Evolutionary conservation across 1,284 basidiomycete genomes (phyloP), one percentile per base, ranked within the genome.

Genomic region (Tetrapyrgos nigripes): DNA sequence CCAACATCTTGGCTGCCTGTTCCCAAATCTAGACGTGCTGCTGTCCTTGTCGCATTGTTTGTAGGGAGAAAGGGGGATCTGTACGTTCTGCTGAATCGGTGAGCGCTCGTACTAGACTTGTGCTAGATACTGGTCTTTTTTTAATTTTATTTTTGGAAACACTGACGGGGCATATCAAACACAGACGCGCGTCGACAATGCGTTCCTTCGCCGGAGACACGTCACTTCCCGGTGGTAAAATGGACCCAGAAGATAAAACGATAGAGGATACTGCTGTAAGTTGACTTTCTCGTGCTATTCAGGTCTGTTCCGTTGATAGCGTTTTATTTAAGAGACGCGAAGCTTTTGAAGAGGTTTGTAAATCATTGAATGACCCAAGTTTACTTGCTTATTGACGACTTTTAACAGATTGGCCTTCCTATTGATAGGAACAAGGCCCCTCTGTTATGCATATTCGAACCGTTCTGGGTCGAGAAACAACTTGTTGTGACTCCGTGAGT

Each of bases 181-280:
- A 50, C 57, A 94, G 92, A 60, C 87, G 93, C 1, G 86, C 92
- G 1, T 79, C 87, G 0, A 83, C 83, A 1, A 74, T 95, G 66
- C 79, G 87, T 44, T 83, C 88, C 3, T 96, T 91, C 65, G 91
- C 92, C 1, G 90, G 91, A 0, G 93, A 95, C 70, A 95, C 93
- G 0, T 89, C 91, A 1, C 73, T 95, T 3, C 93, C 93, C 0
- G 93, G 93, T 3, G 93, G 93, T 0, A 93, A 88, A 68, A 81
- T 88, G 19, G 93, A 95, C 27, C 77, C 78, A 1, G 79, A 76
- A 21, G 93, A 95, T 69, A 71, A 68, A 62, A 85, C 82, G 44
- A 76, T 88, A 13, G 93, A 94, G 69, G 89, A 89, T 61, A 91
- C 93, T 1, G 93, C 93, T 19, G 92, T 94, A 72, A 66, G 87